These are phyloP conservation scores for Parmelia sp. DNA, from an alignment of 495 filamentous ascomycete genomes.

Conservation along the genomic window DNA sequence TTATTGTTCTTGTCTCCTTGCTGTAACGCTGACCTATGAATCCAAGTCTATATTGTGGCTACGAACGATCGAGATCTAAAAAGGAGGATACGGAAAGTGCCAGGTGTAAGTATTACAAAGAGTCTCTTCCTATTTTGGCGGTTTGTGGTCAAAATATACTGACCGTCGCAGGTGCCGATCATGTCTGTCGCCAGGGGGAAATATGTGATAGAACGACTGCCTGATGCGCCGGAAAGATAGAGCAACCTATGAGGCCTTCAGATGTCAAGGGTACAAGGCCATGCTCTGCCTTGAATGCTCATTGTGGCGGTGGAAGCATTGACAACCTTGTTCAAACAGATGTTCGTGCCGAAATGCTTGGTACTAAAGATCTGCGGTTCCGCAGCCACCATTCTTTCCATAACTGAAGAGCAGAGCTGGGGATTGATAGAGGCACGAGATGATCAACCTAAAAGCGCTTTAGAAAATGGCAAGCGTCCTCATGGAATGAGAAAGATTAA, in stretches of 20 bases:
- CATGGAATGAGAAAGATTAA: not conserved
- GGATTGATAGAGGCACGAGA: not conserved
- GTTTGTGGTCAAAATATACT: slow-evolving; percentile 30
- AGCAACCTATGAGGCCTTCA: not conserved
- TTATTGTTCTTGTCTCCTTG: slow-evolving; percentile 28
- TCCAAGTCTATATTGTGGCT: slow-evolving; percentile 20
- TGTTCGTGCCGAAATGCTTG: not conserved
- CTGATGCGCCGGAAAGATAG: slow-evolving; percentile 62
- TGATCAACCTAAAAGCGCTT: not conserved
- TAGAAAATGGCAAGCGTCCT: not conserved
- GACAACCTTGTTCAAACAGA: not conserved
- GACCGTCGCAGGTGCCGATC: slow-evolving; percentile 37
- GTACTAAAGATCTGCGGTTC: not conserved
- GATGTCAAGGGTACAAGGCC: not conserved
- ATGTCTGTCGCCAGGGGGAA: slow-evolving; percentile 73
- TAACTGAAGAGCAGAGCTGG: not conserved
- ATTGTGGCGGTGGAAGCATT: not conserved
- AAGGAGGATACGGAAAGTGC: slow-evolving; percentile 73
- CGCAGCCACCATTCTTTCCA: not conserved
- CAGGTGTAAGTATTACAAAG: slow-evolving; percentile 38
- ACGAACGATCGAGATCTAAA: slow-evolving; percentile 50
- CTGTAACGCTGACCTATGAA: not conserved
- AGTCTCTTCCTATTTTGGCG: slow-evolving; percentile 24
- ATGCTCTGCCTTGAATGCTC: not conserved
- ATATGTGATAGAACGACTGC: slow-evolving; percentile 87